Evolutionary conservation across 495 filamentous ascomycete genomes (phyloP), one percentile per base, ranked within the genome.

Genomic region (Immersiella caudata): DNA sequence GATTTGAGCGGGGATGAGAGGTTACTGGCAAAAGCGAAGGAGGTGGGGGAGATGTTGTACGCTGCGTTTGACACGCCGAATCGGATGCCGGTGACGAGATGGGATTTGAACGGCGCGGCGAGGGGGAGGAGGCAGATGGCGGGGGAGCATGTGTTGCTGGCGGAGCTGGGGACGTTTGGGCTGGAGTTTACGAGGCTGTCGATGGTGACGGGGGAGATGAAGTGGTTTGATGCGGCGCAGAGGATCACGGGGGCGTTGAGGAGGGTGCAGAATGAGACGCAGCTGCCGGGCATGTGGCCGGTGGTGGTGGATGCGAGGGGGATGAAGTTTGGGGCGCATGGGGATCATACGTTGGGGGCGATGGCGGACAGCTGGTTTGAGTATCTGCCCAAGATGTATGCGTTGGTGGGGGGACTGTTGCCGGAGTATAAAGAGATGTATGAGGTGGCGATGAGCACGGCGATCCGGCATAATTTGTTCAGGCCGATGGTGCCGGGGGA

Each of bases 11-110:
- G 83, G 29, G 86, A 86, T 65, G 87, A 86, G 68, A 79, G 87
- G 9, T 79, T 97, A 33, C 83, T 97, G 56, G 83, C 88, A 51
- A 96, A 97, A 74, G 92, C 93, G 16, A 82, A 88, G 25, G 89
- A 96, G 76, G 82, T 97, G 36, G 93, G 87, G 35, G 91, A 96
- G 68, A 82, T 97, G 69, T 77, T 97, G 29, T 95, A 93, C 73
- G 87, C 88, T 62, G 90, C 91, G 8, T 97, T 97, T 74, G 93
- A 97, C 73, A 97, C 93, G 16, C 93, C 93, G 0, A 97, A 95
- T 73, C 87, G 91, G 35, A 95, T 97, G 92, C 93, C 93, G 8
- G 75, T 88, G 11, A 89, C 92, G 12, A 89, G 85, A 74, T 91
- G 93, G 76, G 81, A 86, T 29, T 75, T 79, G 6, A 68, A 74